Percentiles rank a stretch among this genome's conserved stretches.
These are phyloP conservation scores for Blumeriella jaapii DNA, from an alignment of 2,329 filamentous ascomycete genomes.

Conservation along the genomic window DNA sequence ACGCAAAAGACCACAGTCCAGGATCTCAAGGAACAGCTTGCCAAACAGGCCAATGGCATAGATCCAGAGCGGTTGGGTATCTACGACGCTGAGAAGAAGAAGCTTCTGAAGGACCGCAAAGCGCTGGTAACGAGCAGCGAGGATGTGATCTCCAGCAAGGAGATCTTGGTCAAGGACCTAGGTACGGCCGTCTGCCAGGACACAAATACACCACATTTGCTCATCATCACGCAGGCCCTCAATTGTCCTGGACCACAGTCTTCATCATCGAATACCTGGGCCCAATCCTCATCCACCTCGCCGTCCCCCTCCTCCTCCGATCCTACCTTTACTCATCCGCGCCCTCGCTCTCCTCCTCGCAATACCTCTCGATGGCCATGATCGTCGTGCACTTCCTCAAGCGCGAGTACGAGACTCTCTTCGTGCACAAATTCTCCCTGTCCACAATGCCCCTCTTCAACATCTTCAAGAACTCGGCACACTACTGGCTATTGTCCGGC, in stretches of 20 bases:
- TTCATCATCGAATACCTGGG: constrained; percentile 94
- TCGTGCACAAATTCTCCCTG: constrained; percentile 88
- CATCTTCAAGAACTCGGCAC: constrained; percentile 88
- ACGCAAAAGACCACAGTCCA: constrained; percentile 41
- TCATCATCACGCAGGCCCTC: constrained; percentile 49
- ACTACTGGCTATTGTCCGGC: constrained; percentile 86
- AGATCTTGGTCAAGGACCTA: constrained; percentile 83
- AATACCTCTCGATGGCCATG: constrained; percentile 63
- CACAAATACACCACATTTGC: neutral
- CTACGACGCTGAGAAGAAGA: constrained; percentile 47
- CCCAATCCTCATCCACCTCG: constrained; percentile 75
- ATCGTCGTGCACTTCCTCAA: constrained; percentile 81
- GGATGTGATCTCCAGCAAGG: constrained; percentile 36
- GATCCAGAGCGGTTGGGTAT: constrained; percentile 53
- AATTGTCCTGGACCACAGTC: constrained; percentile 86
- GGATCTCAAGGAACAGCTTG: constrained; percentile 45
- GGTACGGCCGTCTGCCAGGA: constrained; percentile 40
- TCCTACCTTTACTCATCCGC: constrained; percentile 54
- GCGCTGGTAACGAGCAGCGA: constrained; percentile 39
- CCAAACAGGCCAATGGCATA: constrained; percentile 37
- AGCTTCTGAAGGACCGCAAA: constrained; percentile 51
- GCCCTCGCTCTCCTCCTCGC: constrained; percentile 48
- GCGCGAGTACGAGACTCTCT: constrained; percentile 88
- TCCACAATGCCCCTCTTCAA: constrained; percentile 87
- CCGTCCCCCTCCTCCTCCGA: constrained; percentile 58